Evolutionary conservation across 1,139 yeast genomes (phyloP).

Genomic region (Protomyces inundatus): DNA sequence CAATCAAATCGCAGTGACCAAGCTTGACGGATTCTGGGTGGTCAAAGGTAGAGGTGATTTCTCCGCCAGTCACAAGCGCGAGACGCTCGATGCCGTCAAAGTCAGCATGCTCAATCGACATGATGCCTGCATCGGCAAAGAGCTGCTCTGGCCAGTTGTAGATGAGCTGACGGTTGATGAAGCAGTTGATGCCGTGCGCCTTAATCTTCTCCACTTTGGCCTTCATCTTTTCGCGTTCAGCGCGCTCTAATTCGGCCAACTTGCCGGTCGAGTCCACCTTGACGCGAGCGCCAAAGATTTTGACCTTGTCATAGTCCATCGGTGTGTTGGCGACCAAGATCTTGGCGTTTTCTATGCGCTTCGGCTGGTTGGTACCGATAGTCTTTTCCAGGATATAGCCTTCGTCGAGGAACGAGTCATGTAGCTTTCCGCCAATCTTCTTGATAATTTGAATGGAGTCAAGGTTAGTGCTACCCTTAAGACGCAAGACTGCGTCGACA

Average conservation of each 20-base stretch:
- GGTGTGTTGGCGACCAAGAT: constrained; percentile 90
- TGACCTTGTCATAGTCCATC: constrained; percentile 95
- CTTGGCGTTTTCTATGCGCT: constrained; percentile 71
- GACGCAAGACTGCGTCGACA: constrained; percentile 86
- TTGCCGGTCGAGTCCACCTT: constrained; percentile 93
- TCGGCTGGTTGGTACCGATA: constrained; percentile 93
- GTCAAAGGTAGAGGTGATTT: constrained; percentile 94
- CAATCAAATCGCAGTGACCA: constrained; percentile 85
- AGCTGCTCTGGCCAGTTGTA: constrained; percentile 98
- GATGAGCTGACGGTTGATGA: constrained; percentile 90
- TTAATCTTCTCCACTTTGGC: constrained; percentile 82
- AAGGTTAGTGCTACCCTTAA: constrained; percentile 89
- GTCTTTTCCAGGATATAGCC: constrained; percentile 73
- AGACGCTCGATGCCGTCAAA: constrained; percentile 96
- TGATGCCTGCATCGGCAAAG: constrained; percentile 78
- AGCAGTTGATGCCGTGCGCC: constrained; percentile 74
- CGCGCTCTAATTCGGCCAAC: constrained; percentile 90
- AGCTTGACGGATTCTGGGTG: constrained; percentile 77
- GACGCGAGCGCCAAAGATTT: constrained; percentile 95
- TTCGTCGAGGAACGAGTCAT: constrained; percentile 91
- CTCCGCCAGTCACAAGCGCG: constrained; percentile 96
- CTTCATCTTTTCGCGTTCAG: constrained; percentile 89
- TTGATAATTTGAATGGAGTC: constrained; percentile 92
- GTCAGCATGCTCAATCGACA: constrained; percentile 96
- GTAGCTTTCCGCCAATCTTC: constrained; percentile 84